Conservation (phyloP, 2,329 filamentous ascomycete species). For the Rutstroemia sp. region DNA sequence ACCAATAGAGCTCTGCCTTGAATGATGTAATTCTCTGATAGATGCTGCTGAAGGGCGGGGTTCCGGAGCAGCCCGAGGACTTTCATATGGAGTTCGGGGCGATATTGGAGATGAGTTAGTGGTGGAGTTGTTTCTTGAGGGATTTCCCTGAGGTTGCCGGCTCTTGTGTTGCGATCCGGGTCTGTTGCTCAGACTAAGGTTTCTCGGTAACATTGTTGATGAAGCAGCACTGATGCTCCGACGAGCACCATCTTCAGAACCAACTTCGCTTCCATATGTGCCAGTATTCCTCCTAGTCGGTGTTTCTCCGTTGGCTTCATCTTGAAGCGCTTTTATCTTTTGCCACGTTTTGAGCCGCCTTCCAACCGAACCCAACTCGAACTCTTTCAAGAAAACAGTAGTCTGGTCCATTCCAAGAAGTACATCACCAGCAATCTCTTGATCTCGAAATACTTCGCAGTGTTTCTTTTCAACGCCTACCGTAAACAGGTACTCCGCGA, state of each 20-base stretch:
- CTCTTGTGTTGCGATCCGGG: conserved; percentile 21
- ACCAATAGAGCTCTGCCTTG: conserved; percentile 64
- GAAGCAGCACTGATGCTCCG: conserved; percentile 35
- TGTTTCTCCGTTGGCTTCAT: conserved; percentile 61
- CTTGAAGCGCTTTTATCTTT: conserved; percentile 86
- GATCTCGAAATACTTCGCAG: conserved; percentile 89
- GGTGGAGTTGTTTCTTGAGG: conserved; percentile 31
- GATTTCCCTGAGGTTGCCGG: conserved; percentile 26
- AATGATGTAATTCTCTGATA: conserved; percentile 74
- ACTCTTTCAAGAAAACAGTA: conserved; percentile 90
- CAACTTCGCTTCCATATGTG: conserved; percentile 51
- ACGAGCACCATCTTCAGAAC: conserved; percentile 44
- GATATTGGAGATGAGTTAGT: conserved; percentile 37
- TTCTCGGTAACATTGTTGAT: conserved; percentile 23
- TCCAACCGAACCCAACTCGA: conserved; percentile 86
- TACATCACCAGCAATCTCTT: conserved; percentile 93
- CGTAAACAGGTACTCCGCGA: conserved; percentile 83
- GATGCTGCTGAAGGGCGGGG: conserved; percentile 71
- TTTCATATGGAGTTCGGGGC: conserved; percentile 30
- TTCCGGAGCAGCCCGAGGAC: conserved; percentile 34
- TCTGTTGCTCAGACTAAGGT: conserved; percentile 25
- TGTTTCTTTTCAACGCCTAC: conserved; percentile 80
- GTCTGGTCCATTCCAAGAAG: conserved; percentile 91
- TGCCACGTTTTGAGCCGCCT: conserved; percentile 91
- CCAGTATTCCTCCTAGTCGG: conserved; percentile 45